A percentile compares a stretch with the other conserved stretches of the same genome.
Conservation (phyloP, 371 early-diverging fungal genomes). For the Batrachochytrium dendrobatidis region DNA sequence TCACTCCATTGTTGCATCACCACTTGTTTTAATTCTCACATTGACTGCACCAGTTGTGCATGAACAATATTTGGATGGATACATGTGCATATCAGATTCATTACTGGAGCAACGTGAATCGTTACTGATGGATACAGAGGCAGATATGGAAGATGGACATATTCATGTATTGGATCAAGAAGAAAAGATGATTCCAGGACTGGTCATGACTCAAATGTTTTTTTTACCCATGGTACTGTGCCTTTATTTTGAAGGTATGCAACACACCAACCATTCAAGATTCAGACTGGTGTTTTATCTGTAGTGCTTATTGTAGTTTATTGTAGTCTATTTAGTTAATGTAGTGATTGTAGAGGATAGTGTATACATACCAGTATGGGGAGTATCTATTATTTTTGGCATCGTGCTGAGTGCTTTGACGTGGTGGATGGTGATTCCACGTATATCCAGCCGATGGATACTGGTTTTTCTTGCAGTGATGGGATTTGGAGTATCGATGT, state of each 20-base stretch:
- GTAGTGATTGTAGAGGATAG: too few species aligned
- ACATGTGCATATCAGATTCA: slow-evolving; percentile 1
- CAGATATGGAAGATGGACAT: slow-evolving; percentile 4
- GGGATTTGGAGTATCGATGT: slow-evolving; percentile 27
- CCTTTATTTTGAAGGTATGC: slow-evolving; percentile 12
- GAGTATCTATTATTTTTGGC: slow-evolving; percentile 3
- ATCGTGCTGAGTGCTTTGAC: background rate
- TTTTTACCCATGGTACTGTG: slow-evolving; percentile 9
- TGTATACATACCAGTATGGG: slow-evolving; percentile 13
- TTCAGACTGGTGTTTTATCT: too few species aligned
- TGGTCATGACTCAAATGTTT: slow-evolving; percentile 14
- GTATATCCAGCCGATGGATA: slow-evolving; percentile 6
- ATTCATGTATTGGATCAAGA: background rate
- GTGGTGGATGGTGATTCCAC: background rate
- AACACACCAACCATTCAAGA: too few species aligned
- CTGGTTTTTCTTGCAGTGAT: slow-evolving; percentile 10
- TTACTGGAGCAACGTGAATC: slow-evolving; percentile 10
- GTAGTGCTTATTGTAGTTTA: too few species aligned
- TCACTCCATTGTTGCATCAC: slow-evolving; percentile 12
- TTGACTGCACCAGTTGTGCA: slow-evolving; percentile 27
- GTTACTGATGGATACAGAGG: background rate
- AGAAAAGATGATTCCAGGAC: background rate
- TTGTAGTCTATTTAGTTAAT: too few species aligned
- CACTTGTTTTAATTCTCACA: slow-evolving; percentile 20
- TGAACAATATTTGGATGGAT: slow-evolving; percentile 20